Evolutionary conservation across 805 yeast species (phyloP), one percentile per base, ranked within the genome.

Genomic region (Monosporozyma aquatica): DNA sequence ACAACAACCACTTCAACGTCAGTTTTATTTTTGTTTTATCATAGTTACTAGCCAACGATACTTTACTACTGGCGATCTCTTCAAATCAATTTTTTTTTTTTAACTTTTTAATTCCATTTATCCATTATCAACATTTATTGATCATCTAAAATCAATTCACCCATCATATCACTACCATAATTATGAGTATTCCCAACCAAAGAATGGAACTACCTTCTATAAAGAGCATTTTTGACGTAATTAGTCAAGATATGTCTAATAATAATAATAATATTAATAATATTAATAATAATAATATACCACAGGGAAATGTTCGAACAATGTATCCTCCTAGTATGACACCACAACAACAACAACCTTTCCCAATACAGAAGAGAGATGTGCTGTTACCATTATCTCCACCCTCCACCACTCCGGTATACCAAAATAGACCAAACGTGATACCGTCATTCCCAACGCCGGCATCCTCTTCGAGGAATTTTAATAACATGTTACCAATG

Each of bases 151-250:
- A 13, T 33, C 14, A 13, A 14, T 17, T 20, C 9, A 32, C 9
- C n/a, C 20, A 28, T 13, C 33, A 26, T 26, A 38, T 6, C 20
- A 7, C 15, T 14, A 26, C 11, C 10, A 26, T 26, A 13, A 26
- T 3, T 9, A 29, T 32, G 35, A 32, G 35, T 32, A 18, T 35
- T 5, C 38, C 38, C 13, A 35, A 35, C 23, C 35, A 32, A 18
- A 32, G 13, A 18, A 32, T 32, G n/a, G 25, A 29, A 29, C 17
- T 41, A n/a, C 44, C 44, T 13, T 26, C 44, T 30, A 41, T 41
- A 17, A 41, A 29, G 20, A 36, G 28, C 25, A 21, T 41, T 5
- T 41, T 41, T 22, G 40, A 41, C 11, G 24, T 37, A n/a, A 20
- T 40, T 11, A 41, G 17, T 14, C 30, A 27, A 18, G 38, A 36